Evolutionary conservation across 225 moss, liverwort and hornwort species (phyloP).

Genomic region (Physcomitrellopsis africana): DNA sequence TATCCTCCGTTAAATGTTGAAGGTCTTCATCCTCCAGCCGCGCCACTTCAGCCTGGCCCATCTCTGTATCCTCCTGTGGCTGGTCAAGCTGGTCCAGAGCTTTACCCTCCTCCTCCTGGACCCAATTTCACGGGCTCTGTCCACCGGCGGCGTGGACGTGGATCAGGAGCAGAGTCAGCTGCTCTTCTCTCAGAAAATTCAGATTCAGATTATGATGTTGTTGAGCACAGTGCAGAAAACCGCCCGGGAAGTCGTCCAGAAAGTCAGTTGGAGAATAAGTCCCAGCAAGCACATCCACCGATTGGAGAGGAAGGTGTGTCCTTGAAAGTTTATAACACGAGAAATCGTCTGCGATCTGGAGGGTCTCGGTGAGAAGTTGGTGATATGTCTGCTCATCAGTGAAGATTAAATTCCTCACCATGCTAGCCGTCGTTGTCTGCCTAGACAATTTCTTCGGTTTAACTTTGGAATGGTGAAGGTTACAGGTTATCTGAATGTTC

Average conservation of each 20-base stretch:
- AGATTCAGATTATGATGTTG: constrained; percentile 49
- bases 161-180: constrained; percentile 28
- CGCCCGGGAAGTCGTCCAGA: constrained; percentile 36
- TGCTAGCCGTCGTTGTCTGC: constrained; percentile 24
- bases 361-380: constrained; percentile 57
- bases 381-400: constrained; percentile 24
- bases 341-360: constrained; percentile 46
- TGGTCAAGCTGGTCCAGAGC: constrained; percentile 29
- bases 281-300: constrained; percentile 33
- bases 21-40: constrained; percentile 39
- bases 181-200: constrained; percentile 36
- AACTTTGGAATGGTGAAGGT: constrained; percentile 38
- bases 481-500: constrained; percentile 13
- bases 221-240: constrained; percentile 32
- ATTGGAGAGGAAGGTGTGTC: constrained; percentile 46
- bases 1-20: constrained; percentile 52
- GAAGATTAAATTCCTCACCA: constrained; percentile 22
- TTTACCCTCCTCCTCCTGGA: constrained; percentile 37
- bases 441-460: constrained; percentile 22
- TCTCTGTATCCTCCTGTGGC: constrained; percentile 41
- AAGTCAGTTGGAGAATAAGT: constrained; percentile 26
- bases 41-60: constrained; percentile 26
- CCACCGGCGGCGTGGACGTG: constrained; percentile 36
- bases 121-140: constrained; percentile 37
- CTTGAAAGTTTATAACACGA: constrained; percentile 49